phyloP scores from a whole-genome alignment of 2,329 filamentous ascomycete species.

The Neospermospora avenae region DNA sequence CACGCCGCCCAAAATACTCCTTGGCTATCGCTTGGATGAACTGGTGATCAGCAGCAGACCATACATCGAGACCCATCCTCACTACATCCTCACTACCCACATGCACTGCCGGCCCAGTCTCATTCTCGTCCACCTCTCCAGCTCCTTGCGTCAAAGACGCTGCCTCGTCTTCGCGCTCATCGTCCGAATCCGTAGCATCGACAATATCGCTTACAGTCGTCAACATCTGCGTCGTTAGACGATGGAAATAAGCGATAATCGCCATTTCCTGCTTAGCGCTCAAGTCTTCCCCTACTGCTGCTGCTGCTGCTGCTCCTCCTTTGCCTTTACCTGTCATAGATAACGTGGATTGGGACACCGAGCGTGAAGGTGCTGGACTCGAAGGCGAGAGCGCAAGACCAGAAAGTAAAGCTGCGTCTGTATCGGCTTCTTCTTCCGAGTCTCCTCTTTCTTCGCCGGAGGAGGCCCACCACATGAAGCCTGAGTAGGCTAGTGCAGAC shows the following conservation, averaged over 20 bases:
- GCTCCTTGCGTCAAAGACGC: conserved; percentile 42
- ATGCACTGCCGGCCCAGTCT: conserved; percentile 39
- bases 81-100: conserved; percentile 64
- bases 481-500: conserved; percentile 74
- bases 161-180: conserved; percentile 36
- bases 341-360: conserved; percentile 41
- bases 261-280: conserved; percentile 58
- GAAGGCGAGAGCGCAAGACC: conserved; percentile 43
- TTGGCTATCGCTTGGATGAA: conserved; percentile 63
- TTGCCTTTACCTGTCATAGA: conserved; percentile 9
- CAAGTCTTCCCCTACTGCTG: no score
- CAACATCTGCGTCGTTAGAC: conserved; percentile 65
- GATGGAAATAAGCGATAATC: conserved; percentile 78
- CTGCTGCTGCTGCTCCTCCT: conserved; percentile 19
- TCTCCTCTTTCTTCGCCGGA: conserved; percentile 68
- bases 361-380: conserved; percentile 18
- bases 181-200: conserved; percentile 40
- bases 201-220: conserved; percentile 60
- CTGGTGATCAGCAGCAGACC: conserved; percentile 66
- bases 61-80: conserved; percentile 73
- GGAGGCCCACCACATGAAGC: conserved; percentile 89
- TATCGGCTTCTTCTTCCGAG: conserved; percentile 57
- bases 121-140: conserved; percentile 33
- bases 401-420: conserved; percentile 54
- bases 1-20: conserved; percentile 63